These are phyloP conservation scores for Venturia aucupariae DNA, from an alignment of 2,329 filamentous ascomycete genomes.

Conservation along the genomic window DNA sequence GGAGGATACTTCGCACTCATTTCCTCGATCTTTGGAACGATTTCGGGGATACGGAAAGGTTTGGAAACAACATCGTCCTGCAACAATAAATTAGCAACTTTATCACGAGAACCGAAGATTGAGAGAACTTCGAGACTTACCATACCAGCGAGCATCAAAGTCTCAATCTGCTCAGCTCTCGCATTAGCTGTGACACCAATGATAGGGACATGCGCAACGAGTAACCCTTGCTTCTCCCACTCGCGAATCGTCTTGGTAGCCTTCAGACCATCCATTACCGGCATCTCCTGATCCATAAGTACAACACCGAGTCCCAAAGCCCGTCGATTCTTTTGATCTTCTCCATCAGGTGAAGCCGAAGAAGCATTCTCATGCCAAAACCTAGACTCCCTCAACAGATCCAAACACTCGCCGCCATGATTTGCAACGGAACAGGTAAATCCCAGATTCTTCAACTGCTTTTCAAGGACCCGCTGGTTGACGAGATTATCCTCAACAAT, in stretches of 20 bases:
- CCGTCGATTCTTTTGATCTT: slow-evolving; percentile 4
- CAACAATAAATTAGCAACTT: neutral
- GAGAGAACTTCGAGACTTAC: slow-evolving; percentile 16
- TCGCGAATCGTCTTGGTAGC: slow-evolving; percentile 30
- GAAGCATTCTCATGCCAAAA: slow-evolving; percentile 30
- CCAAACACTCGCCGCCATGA: slow-evolving; percentile 41
- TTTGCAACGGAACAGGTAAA: slow-evolving; percentile 39
- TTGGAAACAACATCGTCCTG: slow-evolving; percentile 43
- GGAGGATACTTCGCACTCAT: slow-evolving; percentile 19
- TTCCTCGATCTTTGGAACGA: slow-evolving; percentile 43
- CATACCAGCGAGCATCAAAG: slow-evolving; percentile 30
- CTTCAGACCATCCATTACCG: slow-evolving; percentile 32
- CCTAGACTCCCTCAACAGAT: slow-evolving; percentile 33
- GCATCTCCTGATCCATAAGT: slow-evolving; percentile 31
- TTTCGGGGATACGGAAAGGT: slow-evolving; percentile 41
- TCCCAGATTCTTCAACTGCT: slow-evolving; percentile 40
- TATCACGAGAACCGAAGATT: neutral
- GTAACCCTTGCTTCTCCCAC: slow-evolving; percentile 26
- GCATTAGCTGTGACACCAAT: slow-evolving; percentile 35
- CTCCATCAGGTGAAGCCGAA: neutral
- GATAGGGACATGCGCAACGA: slow-evolving; percentile 30
- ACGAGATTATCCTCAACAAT: slow-evolving; percentile 30
- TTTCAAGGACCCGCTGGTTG: slow-evolving; percentile 40
- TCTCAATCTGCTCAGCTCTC: slow-evolving; percentile 31
- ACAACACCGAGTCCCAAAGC: slow-evolving; percentile 21